Evolutionary conservation across 1,139 yeast genomes (phyloP), one percentile per base, ranked within the genome.

Genomic region (Lodderomyces parapsilosis): DNA sequence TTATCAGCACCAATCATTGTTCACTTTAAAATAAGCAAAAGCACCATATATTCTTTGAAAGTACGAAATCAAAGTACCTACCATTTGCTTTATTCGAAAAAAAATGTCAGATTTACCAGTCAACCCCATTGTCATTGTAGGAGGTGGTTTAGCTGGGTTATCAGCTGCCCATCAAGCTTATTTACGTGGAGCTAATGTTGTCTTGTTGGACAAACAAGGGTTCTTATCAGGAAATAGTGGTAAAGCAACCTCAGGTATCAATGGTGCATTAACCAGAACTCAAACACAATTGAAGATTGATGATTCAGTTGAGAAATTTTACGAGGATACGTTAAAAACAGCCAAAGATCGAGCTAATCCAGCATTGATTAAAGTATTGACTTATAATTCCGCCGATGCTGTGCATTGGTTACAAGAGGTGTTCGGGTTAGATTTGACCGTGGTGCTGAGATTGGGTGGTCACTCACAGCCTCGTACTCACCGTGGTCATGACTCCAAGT

Each of bases 161-260:
- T 74, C 86, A n/a, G 83, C 91, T 2, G 85, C 89, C 1, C 86
- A 81, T 56, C 84, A 82, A 53, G 74, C 84, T 14, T 71, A 81
- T 43, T 66, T 74, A 44, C 68, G 81, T 40, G 78, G 82, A 41
- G 68, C 85, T 55, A 65, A 79, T 51, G 80, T 84, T 13, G 61
- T 83, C 0, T 55, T 85, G 14, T 54, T 85, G 17, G 91, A 85
- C 49, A 84, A 84, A 54, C 80, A 78, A 42, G 74, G 80, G 11
- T 78, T 78, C 51, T 66, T 84, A 34, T 87, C 91, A 44, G 95
- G 95, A 4, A 86, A 86, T 57, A 83, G 91, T 32, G 82, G 86
- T 22, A 84, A 85, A 59, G 95, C 95, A 1, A 83, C 91, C 0
- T 80, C 88, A 17, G 95, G 96, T 19, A 86, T 87, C 53, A 86